Evolutionary conservation across 371 early-diverging fungal genomes (phyloP).

Genomic region (Zancudomyces culisetae): DNA sequence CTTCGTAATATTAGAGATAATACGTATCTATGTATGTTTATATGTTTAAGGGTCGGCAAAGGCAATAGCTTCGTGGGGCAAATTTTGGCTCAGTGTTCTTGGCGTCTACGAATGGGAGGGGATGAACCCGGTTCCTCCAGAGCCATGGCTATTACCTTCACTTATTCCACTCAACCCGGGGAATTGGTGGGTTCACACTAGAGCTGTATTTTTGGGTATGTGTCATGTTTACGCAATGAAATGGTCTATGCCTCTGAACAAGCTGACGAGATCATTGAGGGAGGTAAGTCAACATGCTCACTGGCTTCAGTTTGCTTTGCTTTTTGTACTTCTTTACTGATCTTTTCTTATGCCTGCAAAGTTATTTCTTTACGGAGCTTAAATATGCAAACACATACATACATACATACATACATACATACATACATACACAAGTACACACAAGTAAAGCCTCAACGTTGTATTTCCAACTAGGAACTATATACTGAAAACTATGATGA

Average conservation of each 20-base stretch:
- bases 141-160: constrained; percentile 76
- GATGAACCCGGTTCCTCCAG: constrained; percentile 87
- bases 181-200: constrained; percentile 82
- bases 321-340: no score
- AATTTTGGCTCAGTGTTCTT: constrained; percentile 82
- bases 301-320: no score
- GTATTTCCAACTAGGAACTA: constrained; percentile 33
- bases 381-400: no score
- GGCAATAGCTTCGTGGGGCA: constrained; percentile 88
- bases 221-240: constrained; percentile 69
- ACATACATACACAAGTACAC: no score
- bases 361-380: no score
- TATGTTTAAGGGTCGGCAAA: constrained; percentile 35
- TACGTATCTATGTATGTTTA: no score
- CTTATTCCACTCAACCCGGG: constrained; percentile 70
- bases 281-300: constrained; percentile 6
- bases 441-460: no score
- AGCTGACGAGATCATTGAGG: constrained; percentile 53
- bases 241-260: constrained; percentile 30
- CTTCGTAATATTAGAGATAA: no score
- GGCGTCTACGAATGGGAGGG: constrained; percentile 90
- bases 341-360: no score
- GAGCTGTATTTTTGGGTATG: constrained; percentile 86
- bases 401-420: no score
- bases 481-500: constrained; percentile 61